Conservation (phyloP, 2,329 filamentous ascomycete species). For the Chaetoscypha palmicola region DNA sequence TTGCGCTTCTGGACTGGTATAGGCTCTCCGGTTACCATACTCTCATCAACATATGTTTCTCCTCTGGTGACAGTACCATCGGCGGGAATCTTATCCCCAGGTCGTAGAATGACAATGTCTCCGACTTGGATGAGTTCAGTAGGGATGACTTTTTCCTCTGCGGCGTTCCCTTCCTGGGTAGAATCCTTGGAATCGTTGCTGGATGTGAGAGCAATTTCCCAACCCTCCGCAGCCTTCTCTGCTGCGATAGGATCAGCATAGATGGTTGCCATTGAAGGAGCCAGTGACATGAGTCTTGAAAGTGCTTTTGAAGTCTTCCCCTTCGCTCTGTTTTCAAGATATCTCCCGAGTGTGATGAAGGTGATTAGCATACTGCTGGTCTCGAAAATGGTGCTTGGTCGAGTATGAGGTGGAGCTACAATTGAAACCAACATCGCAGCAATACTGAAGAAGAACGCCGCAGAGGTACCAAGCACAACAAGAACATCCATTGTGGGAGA, state of each 20-base stretch:
- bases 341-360: constrained; percentile 86
- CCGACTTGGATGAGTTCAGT: constrained; percentile 92
- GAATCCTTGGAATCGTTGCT: constrained; percentile 39
- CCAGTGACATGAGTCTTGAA: constrained; percentile 88
- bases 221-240: constrained; percentile 79
- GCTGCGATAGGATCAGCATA: constrained; percentile 91
- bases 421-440: constrained; percentile 81
- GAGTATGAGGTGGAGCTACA: constrained; percentile 63
- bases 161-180: constrained; percentile 47
- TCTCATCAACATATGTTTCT: constrained; percentile 92
- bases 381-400: constrained; percentile 88
- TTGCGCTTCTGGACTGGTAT: constrained; percentile 89
- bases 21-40: constrained; percentile 96
- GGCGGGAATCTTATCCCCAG: constrained; percentile 93
- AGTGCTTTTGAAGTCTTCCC: constrained; percentile 93
- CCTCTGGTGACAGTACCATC: constrained; percentile 83
- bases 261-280: constrained; percentile 94
- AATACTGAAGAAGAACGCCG: constrained; percentile 93
- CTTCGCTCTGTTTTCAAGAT: constrained; percentile 89
- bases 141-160: constrained; percentile 80
- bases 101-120: constrained; percentile 85
- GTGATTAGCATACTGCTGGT: constrained; percentile 98
- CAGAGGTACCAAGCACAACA: constrained; percentile 86
- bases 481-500: constrained; percentile 98
- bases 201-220: constrained; percentile 44